Percentiles rank a stretch among this genome's conserved stretches.
These are phyloP conservation scores for Calcarisporium arbuscula DNA, from an alignment of 2,329 filamentous ascomycete genomes.

Conservation along the genomic window DNA sequence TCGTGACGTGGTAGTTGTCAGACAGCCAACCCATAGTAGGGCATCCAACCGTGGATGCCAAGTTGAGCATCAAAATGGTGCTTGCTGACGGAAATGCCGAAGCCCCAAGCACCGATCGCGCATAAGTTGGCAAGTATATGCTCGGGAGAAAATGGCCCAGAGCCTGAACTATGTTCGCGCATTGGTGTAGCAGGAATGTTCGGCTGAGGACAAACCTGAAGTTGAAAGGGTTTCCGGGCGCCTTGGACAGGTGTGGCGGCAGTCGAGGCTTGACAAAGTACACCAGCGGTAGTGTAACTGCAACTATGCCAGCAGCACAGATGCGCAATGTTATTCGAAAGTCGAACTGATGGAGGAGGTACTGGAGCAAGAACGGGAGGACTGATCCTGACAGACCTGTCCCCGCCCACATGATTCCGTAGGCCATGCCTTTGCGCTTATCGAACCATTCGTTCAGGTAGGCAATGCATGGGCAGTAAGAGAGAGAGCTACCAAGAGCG, in stretches of 20 bases:
- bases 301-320: conserved; percentile 40
- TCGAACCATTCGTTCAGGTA: conserved; percentile 54
- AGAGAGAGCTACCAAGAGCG: conserved; percentile 42
- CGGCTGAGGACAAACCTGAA: conserved; percentile 41
- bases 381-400: conserved; percentile 40
- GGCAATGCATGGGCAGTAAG: conserved; percentile 44
- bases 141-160: conserved; percentile 54
- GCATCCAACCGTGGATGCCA: conserved; percentile 48
- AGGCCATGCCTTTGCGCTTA: conserved; percentile 44
- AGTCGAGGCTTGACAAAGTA: conserved; percentile 46
- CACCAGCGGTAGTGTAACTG: conserved; percentile 42
- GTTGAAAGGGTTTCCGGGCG: conserved; percentile 25
- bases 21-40: conserved; percentile 47
- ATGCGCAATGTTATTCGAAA: conserved; percentile 36
- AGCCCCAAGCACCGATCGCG: conserved; percentile 35
- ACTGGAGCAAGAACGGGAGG: conserved; percentile 38
- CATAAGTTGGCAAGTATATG: conserved; percentile 52
- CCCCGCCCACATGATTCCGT: conserved; percentile 48
- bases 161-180: conserved; percentile 49
- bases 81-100: conserved; percentile 39
- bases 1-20: conserved; percentile 40
- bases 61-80: conserved; percentile 49
- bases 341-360: conserved; percentile 37
- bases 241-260: conserved; percentile 23
- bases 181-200: conserved; percentile 47